Evolutionary conservation across 176 grass and related monocot genomes (phyloP).

Genomic region (Aegilops bicornis): DNA sequence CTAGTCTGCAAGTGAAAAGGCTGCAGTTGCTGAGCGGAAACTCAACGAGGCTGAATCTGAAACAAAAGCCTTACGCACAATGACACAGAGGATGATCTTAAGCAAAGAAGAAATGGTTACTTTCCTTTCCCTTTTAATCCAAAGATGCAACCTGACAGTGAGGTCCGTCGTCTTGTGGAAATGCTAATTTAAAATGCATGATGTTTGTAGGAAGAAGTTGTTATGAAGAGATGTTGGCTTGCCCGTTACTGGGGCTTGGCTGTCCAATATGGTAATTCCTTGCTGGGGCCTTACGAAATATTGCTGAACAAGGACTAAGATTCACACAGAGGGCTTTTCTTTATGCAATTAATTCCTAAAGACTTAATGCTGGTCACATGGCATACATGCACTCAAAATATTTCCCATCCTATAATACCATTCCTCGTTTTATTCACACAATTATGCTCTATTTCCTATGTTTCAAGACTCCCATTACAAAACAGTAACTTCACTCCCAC

Average conservation of each 20-base stretch:
- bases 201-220: conserved; percentile 74
- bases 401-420: background rate
- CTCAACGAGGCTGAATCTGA: conserved; percentile 75
- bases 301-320: background rate
- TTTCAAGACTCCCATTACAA: conserved; percentile 13
- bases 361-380: background rate
- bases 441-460: background rate
- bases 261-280: conserved; percentile 70
- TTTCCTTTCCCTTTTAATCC: conserved; percentile 21
- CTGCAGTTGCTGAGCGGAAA: conserved; percentile 43
- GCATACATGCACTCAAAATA: background rate
- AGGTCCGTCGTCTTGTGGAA: conserved; percentile 4
- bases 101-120: conserved; percentile 87
- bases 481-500: background rate
- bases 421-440: background rate
- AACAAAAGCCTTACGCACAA: conserved; percentile 65
- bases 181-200: conserved; percentile 22
- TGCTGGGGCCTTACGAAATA: background rate
- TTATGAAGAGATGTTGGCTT: conserved; percentile 97
- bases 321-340: background rate
- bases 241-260: conserved; percentile 91
- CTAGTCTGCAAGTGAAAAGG: conserved; percentile 67
- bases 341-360: background rate
- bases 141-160: background rate
- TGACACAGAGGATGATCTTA: conserved; percentile 88